Conservation (phyloP, 2,329 filamentous ascomycete genomes). For the Aschersonia sp. region DNA sequence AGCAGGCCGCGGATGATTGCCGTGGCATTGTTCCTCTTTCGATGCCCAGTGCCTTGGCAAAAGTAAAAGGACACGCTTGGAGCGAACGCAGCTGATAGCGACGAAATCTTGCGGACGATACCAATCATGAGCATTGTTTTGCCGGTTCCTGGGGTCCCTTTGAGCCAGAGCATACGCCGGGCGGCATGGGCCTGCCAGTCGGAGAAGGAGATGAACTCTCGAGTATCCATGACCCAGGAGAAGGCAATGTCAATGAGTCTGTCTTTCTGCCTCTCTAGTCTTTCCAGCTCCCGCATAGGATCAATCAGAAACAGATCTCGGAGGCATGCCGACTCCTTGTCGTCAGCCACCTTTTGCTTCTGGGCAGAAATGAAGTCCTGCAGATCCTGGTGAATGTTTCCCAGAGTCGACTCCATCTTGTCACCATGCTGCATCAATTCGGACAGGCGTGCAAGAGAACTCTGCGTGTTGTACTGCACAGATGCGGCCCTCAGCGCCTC, state of each 20-base stretch:
- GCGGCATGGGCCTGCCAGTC: slow-evolving; percentile 12
- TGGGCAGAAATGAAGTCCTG: slow-evolving; percentile 6
- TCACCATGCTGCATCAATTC: slow-evolving; percentile 5
- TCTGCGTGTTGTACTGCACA: slow-evolving; percentile 5
- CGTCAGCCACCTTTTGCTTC: slow-evolving; percentile 5
- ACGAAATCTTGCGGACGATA: slow-evolving; percentile 12
- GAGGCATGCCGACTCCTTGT: slow-evolving; percentile 6
- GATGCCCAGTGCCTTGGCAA: slow-evolving; percentile 21
- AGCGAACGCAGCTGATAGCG: slow-evolving; percentile 2
- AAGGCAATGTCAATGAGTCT: slow-evolving; percentile 4
- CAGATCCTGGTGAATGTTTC: slow-evolving; percentile 6
- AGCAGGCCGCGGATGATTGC: slow-evolving; percentile 25
- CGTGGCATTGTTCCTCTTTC: slow-evolving; percentile 14
- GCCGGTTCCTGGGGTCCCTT: slow-evolving; percentile 20
- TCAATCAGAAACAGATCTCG: slow-evolving; percentile 5
- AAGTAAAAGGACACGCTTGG: slow-evolving; percentile 19
- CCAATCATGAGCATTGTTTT: slow-evolving; percentile 21
- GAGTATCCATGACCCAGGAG: slow-evolving; percentile 5
- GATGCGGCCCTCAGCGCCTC: slow-evolving; percentile 5
- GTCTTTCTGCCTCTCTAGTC: slow-evolving; percentile 6
- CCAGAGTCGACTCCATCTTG: slow-evolving; percentile 5
- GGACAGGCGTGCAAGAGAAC: slow-evolving; percentile 4
- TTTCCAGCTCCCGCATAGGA: slow-evolving; percentile 6
- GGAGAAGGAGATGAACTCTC: slow-evolving; percentile 10
- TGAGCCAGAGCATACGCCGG: slow-evolving; percentile 17